A percentile compares a stretch with the other conserved stretches of the same genome.
phyloP scores from a whole-genome alignment of 768 basidiomycete species.

The Tricholoma furcatifolium region DNA sequence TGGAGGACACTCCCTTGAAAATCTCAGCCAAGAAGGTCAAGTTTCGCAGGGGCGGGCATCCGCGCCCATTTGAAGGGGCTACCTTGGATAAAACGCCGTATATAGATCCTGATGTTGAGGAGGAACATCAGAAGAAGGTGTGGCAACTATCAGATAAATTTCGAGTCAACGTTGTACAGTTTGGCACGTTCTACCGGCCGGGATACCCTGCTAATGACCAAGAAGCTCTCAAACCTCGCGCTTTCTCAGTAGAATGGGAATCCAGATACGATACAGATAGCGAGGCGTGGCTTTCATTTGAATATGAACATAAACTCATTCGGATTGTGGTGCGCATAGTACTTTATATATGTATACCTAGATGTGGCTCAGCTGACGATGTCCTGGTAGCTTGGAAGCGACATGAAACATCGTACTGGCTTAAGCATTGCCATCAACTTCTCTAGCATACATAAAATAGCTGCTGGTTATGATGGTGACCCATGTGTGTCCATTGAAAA shows the following conservation, averaged over 20 bases:
- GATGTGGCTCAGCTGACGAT: constrained; percentile 1
- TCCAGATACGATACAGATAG: constrained; percentile 43
- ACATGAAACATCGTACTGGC: constrained; percentile 47
- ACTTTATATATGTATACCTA: too few species aligned
- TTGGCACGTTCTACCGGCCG: constrained; percentile 56
- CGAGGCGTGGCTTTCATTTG: constrained; percentile 55
- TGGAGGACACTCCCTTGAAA: constrained; percentile 39
- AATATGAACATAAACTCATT: constrained; percentile 69
- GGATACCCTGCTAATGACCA: constrained; percentile 27
- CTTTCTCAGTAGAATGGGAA: constrained; percentile 75
- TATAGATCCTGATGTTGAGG: constrained; percentile 52
- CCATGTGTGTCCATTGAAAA: constrained; percentile 49
- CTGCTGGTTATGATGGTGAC: constrained; percentile 59
- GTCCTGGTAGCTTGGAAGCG: constrained; percentile 56
- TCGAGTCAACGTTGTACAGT: constrained; percentile 62
- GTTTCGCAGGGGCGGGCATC: constrained; percentile 22
- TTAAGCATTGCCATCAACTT: constrained; percentile 54
- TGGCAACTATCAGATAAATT: constrained; percentile 44
- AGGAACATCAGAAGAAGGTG: constrained; percentile 45
- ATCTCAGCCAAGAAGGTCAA: constrained; percentile 42
- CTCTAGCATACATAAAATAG: constrained; percentile 57
- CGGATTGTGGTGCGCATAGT: constrained; percentile 49
- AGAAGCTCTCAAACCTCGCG: constrained; percentile 35
- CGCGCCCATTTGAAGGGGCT: constrained; percentile 19
- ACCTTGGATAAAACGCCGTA: constrained; percentile 56